phyloP scores from a whole-genome alignment of 768 basidiomycete genomes.

The Russula virescens region DNA sequence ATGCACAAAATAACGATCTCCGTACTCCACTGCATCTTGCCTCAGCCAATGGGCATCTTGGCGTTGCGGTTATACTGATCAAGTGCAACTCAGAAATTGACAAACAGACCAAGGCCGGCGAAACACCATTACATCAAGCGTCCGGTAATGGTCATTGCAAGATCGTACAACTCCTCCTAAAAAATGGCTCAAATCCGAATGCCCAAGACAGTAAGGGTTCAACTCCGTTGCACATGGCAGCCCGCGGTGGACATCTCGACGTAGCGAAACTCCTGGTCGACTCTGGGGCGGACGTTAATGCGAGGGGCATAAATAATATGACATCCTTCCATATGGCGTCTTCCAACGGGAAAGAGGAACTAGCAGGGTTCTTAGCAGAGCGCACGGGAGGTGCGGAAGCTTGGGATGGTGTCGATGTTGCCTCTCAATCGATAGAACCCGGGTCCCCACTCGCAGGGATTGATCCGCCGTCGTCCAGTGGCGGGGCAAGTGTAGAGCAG shows the following conservation, averaged over 20 bases:
- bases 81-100: neutral
- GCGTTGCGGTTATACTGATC: neutral
- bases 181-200: neutral
- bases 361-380: too few relatives aligned
- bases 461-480: too few relatives aligned
- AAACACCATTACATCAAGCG: neutral
- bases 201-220: neutral
- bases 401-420: too few relatives aligned
- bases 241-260: neutral
- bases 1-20: neutral
- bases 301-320: too few relatives aligned
- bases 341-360: too few relatives aligned
- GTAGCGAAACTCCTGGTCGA: neutral
- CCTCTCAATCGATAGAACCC: too few relatives aligned
- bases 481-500: too few relatives aligned
- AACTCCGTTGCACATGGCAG: neutral
- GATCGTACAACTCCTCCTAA: neutral
- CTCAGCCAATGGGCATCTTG: neutral
- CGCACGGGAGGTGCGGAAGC: too few relatives aligned
- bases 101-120: too few relatives aligned
- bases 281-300: neutral
- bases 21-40: neutral
- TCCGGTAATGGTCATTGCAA: neutral
- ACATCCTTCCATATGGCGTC: too few relatives aligned
- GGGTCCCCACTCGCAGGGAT: too few relatives aligned